Conservation (phyloP, 768 basidiomycete genomes). For the Boletus eberwhitei region DNA sequence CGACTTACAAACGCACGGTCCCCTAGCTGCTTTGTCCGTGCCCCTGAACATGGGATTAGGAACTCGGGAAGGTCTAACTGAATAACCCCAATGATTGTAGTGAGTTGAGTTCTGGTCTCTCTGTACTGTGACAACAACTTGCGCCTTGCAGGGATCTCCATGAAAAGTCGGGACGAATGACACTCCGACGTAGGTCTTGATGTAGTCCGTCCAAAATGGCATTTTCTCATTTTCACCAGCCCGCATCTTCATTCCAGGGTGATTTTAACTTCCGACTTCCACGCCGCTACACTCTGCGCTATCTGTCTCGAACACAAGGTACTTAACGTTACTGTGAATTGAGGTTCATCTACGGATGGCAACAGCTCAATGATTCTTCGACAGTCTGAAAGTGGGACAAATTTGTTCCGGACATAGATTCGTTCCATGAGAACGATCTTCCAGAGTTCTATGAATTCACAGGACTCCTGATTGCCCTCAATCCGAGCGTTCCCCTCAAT, state of each 20-base stretch:
- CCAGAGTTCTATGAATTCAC: constrained; percentile 10
- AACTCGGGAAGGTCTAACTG: too few species aligned
- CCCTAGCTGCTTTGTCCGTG: too few species aligned
- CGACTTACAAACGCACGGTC: too few species aligned
- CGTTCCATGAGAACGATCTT: too few species aligned
- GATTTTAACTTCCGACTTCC: too few species aligned
- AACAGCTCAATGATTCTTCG: not conserved
- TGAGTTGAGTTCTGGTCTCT: too few species aligned
- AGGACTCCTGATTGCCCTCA: constrained; percentile 2
- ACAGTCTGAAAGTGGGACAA: constrained; percentile 18
- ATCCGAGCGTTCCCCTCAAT: too few species aligned
- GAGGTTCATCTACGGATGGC: not conserved
- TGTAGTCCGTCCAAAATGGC: too few species aligned
- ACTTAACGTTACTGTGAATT: constrained; percentile 14
- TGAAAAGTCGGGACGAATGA: constrained; percentile 18
- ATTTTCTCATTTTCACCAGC: not conserved
- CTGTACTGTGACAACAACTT: too few species aligned
- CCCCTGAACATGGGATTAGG: too few species aligned
- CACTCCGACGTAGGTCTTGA: constrained; percentile 4
- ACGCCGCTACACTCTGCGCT: not conserved
- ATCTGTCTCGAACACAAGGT: constrained; percentile 11
- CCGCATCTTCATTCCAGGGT: constrained; percentile 21
- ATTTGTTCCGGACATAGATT: constrained; percentile 11
- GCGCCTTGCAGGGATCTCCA: too few species aligned
- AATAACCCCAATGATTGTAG: too few species aligned